phyloP scores from a whole-genome alignment of 257 asterid genomes.

The Ajuga chamaepitys region DNA sequence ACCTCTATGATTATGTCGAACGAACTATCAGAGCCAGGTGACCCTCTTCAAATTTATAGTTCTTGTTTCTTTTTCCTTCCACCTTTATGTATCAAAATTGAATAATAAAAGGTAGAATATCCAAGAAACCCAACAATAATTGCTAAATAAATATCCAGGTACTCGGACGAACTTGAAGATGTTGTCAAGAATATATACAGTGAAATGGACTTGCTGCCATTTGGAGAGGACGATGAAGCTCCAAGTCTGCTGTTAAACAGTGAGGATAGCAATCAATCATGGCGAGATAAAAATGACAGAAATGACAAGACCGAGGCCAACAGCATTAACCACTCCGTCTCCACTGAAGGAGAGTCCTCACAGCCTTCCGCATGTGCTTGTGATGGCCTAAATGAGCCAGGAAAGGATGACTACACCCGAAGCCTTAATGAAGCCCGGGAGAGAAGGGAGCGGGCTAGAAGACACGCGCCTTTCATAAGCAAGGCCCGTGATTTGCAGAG shows the following conservation, averaged over 20 bases:
- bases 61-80: not conserved
- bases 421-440: conserved; percentile 72
- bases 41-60: not conserved
- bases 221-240: conserved; percentile 79
- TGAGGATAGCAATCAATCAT: conserved; percentile 88
- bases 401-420: conserved; percentile 40
- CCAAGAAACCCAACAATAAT: not conserved
- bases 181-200: conserved; percentile 47
- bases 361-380: conserved; percentile 27
- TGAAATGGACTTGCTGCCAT: conserved; percentile 77
- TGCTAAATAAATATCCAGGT: conserved; percentile 35
- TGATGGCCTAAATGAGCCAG: conserved; percentile 19
- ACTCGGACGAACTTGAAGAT: conserved; percentile 48
- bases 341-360: conserved; percentile 44
- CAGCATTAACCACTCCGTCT: conserved; percentile 32
- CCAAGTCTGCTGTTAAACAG: conserved; percentile 55
- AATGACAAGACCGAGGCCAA: conserved; percentile 41
- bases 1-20: conserved; percentile 78
- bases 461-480: conserved; percentile 41
- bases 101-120: not conserved
- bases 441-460: conserved; percentile 60
- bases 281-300: conserved; percentile 52
- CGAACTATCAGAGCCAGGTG: conserved; percentile 76
- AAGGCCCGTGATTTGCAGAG: conserved; percentile 74
- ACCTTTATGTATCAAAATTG: not conserved